These are phyloP conservation scores for Globisporangium nodosum DNA, from an alignment of 352 stramenopile genomes.

Conservation along the genomic window DNA sequence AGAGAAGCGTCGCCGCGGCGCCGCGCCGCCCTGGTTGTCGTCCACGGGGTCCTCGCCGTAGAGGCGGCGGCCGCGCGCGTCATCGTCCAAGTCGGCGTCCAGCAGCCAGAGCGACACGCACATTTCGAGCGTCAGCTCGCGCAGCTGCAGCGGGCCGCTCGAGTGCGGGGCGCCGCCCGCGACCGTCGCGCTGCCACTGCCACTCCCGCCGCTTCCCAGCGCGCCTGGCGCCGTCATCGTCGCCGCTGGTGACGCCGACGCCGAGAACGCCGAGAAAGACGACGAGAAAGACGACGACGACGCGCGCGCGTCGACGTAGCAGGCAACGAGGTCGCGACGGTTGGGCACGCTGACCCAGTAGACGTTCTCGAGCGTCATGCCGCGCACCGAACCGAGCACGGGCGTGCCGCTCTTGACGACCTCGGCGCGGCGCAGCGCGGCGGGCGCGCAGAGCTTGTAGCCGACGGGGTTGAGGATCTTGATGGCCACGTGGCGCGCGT, in stretches of 20 bases:
- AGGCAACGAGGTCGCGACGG: constrained; percentile 57
- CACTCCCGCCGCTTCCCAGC: too few relatives aligned
- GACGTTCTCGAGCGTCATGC: constrained; percentile 71
- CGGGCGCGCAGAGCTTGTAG: constrained; percentile 86
- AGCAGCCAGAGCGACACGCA: constrained; percentile 78
- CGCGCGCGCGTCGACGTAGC: constrained; percentile 43
- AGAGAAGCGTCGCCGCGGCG: not conserved
- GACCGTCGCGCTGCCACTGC: too few relatives aligned
- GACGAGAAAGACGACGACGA: not conserved
- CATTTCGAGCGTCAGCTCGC: constrained; percentile 84
- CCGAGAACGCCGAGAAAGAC: not conserved
- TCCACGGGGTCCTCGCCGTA: constrained; percentile 36
- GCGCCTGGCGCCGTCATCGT: not conserved
- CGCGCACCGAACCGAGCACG: constrained; percentile 37
- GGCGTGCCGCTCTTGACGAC: constrained; percentile 75
- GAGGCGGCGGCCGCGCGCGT: constrained; percentile 10
- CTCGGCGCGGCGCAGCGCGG: constrained; percentile 75
- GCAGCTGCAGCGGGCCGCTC: constrained; percentile 18
- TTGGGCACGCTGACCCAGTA: constrained; percentile 70
- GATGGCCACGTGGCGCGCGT: constrained; percentile 86
- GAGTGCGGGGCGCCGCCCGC: not conserved
- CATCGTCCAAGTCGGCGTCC: constrained; percentile 52
- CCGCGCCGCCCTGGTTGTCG: constrained; percentile 11
- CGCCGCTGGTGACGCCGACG: not conserved
- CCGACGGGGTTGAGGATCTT: constrained; percentile 97